Percentiles rank a stretch among this genome's conserved stretches.
Conservation (phyloP, 768 basidiomycete genomes). For the Amanita muscaria region DNA sequence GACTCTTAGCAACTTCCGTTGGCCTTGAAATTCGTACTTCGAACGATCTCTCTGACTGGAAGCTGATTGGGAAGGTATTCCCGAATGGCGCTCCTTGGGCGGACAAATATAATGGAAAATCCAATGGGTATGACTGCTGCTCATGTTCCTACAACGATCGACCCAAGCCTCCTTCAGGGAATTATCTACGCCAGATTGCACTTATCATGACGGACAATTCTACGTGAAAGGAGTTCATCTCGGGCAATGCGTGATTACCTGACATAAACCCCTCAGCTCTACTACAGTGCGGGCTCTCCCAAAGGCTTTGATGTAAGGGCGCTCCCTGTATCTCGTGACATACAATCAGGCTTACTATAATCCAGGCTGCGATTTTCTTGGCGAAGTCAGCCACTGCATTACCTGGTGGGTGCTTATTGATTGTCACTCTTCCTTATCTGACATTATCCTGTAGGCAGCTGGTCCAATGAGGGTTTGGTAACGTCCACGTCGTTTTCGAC, state of each 20-base stretch:
- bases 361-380: conserved; percentile 43
- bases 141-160: not conserved
- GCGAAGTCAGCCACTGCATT: conserved; percentile 43
- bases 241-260: too few species aligned
- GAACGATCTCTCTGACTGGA: conserved; percentile 39
- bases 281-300: too few species aligned
- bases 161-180: conserved; percentile 17
- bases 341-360: not conserved
- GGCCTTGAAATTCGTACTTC: conserved; percentile 45
- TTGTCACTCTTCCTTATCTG: not conserved
- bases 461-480: conserved; percentile 38
- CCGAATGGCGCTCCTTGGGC: conserved; percentile 45
- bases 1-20: conserved; percentile 28
- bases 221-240: conserved; percentile 15
- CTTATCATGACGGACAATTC: conserved; percentile 23
- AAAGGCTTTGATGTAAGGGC: too few species aligned
- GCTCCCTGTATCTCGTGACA: not conserved
- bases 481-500: conserved; percentile 29
- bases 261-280: too few species aligned
- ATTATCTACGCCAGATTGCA: conserved; percentile 33
- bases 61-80: conserved; percentile 35
- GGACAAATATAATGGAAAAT: conserved; percentile 37
- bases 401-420: conserved; percentile 21
- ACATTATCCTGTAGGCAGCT: conserved; percentile 23
- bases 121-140: conserved; percentile 28